phyloP scores from a whole-genome alignment of 2,329 filamentous ascomycete species.

The Fusarium anguioides region DNA sequence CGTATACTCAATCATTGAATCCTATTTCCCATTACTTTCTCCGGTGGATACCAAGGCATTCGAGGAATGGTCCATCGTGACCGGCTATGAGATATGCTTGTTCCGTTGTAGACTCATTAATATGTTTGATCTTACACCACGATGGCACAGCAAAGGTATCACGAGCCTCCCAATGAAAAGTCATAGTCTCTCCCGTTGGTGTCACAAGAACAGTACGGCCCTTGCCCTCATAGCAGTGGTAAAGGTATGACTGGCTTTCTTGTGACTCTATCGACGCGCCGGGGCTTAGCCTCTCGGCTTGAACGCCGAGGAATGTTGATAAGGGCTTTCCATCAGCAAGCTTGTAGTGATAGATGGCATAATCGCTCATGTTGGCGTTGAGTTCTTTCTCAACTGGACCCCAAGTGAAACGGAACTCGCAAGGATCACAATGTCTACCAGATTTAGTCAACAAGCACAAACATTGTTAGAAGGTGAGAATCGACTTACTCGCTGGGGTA shows the following conservation, averaged over 20 bases:
- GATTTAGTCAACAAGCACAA: neutral
- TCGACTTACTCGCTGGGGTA: slow-evolving; percentile 59
- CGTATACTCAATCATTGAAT: neutral
- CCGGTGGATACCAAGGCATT: slow-evolving; percentile 25
- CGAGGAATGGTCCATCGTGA: slow-evolving; percentile 51
- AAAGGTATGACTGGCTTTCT: slow-evolving; percentile 63
- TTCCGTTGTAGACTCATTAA: slow-evolving; percentile 47
- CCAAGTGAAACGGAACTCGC: slow-evolving; percentile 59
- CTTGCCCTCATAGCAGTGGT: slow-evolving; percentile 62
- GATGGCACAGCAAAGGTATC: slow-evolving; percentile 66
- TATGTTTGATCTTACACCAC: slow-evolving; percentile 62
- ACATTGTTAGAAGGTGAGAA: fast-evolving
- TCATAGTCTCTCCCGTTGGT: slow-evolving; percentile 46
- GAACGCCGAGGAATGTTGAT: slow-evolving; percentile 59
- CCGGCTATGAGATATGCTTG: slow-evolving; percentile 51
- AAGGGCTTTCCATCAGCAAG: slow-evolving; percentile 47
- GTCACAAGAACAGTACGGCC: slow-evolving; percentile 56
- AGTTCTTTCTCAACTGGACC: slow-evolving; percentile 53
- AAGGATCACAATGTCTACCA: slow-evolving; percentile 48
- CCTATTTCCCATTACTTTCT: neutral
- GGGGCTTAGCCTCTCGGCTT: slow-evolving; percentile 59
- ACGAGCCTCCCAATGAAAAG: slow-evolving; percentile 56
- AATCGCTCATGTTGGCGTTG: slow-evolving; percentile 46
- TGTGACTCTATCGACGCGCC: slow-evolving; percentile 50
- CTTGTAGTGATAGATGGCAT: slow-evolving; percentile 53